A percentile compares a stretch with the other conserved stretches of the same genome.
Evolutionary conservation across 2,329 filamentous ascomycete genomes (phyloP).

Genomic region (Dactylella cylindrospora): DNA sequence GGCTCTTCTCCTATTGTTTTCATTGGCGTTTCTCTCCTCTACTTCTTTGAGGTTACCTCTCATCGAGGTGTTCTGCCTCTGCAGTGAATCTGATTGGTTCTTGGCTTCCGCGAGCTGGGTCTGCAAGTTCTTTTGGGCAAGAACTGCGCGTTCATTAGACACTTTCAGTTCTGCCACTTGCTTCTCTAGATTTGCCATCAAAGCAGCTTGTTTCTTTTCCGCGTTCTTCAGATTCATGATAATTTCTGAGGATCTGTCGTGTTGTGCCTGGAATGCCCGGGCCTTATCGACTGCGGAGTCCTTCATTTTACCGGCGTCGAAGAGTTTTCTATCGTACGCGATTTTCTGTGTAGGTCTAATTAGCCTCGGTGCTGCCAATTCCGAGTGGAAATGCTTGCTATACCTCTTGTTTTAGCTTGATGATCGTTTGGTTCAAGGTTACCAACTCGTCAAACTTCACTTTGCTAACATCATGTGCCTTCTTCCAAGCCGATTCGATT

Average conservation of each 20-base stretch:
- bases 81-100: slow-evolving; percentile 70
- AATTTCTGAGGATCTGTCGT: slow-evolving; percentile 87
- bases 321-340: slow-evolving; percentile 97
- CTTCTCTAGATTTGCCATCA: slow-evolving; percentile 84
- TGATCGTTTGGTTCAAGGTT: slow-evolving; percentile 58
- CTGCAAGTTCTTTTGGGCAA: slow-evolving; percentile 75
- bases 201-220: slow-evolving; percentile 72
- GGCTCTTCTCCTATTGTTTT: slow-evolving; percentile 63
- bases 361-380: too few species aligned
- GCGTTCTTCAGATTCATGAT: slow-evolving; percentile 90
- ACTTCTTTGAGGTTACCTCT: slow-evolving; percentile 73
- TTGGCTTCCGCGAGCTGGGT: slow-evolving; percentile 68
- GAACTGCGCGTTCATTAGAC: slow-evolving; percentile 68
- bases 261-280: slow-evolving; percentile 75
- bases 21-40: slow-evolving; percentile 67
- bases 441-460: slow-evolving; percentile 62
- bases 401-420: slow-evolving; percentile 65
- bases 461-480: slow-evolving; percentile 77
- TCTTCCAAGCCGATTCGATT: slow-evolving; percentile 88
- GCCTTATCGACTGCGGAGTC: slow-evolving; percentile 82
- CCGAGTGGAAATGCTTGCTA: neutral
- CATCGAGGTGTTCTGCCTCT: slow-evolving; percentile 74
- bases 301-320: slow-evolving; percentile 90
- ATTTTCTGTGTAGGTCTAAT: slow-evolving; percentile 77
- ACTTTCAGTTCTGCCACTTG: slow-evolving; percentile 81